Evolutionary conservation across 129 eudicot genomes (phyloP), one percentile per base, ranked within the genome.

Genomic region (Tanacetum coccineum): DNA sequence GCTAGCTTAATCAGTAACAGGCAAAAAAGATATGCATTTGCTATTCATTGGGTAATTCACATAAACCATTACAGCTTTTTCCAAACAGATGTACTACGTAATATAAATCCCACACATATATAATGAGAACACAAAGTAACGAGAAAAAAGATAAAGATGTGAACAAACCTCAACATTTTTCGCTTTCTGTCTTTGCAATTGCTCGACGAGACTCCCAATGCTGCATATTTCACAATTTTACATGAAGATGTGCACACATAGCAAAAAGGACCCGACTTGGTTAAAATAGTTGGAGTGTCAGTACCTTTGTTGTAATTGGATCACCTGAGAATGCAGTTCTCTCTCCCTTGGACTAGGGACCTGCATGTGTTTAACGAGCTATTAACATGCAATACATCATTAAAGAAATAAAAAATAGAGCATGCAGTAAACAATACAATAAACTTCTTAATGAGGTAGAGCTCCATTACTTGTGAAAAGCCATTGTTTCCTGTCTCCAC

Each of bases 251-350:
- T 45, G 13, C 50, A 66, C 4, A 14, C 66, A 21, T n/a, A 51
- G 2, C 42, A 57, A 0, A 57, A 47, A 58, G 6, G 22, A 44
- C 52, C 22, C 52, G 52, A 17, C 21, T 26, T 21, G 20, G 53
- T 58, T 15, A 48, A 36, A 62, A 50, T 36, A 68, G 45, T 12
- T 17, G 28, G 48, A 26, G 40, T 11, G 70, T 30, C 49, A 67
- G 3, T 82, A 90, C 97, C 97, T 87, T 72, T 82, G 90, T 71
- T 91, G 95, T 76, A 91, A 71, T 61, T 87, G 92, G 66, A 75
- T 76, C 74, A 87, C 82, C 82, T 82, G 95, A 62, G 84, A 58
- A 13, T 87, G 88, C 70, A 91, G 79, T 73, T 91, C 95, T 44
- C 71, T 74, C 74, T 87, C 97, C 84, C 76, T 81, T 21, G 64